Percentiles rank a stretch among this genome's conserved stretches.
phyloP scores from a whole-genome alignment of 1,284 basidiomycete species.

The Athelia sp. region DNA sequence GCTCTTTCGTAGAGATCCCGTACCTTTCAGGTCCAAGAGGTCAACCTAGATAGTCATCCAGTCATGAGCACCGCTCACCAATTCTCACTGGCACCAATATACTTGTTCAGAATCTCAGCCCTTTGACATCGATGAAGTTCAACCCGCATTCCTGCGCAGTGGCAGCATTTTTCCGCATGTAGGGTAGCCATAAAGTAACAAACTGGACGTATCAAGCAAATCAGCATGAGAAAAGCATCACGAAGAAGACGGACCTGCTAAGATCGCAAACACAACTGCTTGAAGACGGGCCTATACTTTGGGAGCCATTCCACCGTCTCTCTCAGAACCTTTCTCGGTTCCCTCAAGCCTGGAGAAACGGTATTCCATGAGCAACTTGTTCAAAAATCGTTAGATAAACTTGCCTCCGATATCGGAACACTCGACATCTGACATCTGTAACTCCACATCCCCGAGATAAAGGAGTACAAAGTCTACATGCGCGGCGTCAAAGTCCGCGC shows the following conservation, averaged over 20 bases:
- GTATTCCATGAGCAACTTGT: neutral
- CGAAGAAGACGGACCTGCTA: conserved; percentile 58
- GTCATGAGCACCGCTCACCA: conserved; percentile 39
- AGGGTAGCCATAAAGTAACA: conserved; percentile 93
- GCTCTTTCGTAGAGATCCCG: conserved; percentile 95
- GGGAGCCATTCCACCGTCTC: conserved; percentile 99
- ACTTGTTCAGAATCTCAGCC: conserved; percentile 98
- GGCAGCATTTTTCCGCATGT: conserved; percentile 97
- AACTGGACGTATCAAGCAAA: conserved; percentile 36
- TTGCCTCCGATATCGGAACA: conserved; percentile 95
- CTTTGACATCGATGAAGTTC: conserved; percentile 98
- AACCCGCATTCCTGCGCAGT: conserved; percentile 97
- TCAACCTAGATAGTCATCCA: neutral
- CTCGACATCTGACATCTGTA: conserved; percentile 83
- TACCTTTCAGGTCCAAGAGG: conserved; percentile 52
- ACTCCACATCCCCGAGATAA: conserved; percentile 82
- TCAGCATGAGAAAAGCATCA: neutral
- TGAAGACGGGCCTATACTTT: conserved; percentile 95
- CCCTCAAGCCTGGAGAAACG: conserved; percentile 64
- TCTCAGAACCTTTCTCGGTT: conserved; percentile 75
- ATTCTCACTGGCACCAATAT: conserved; percentile 98
- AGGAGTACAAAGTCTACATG: conserved; percentile 88
- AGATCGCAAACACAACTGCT: conserved; percentile 88
- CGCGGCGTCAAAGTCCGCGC: conserved; percentile 75
- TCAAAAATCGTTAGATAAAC: conserved; percentile 5